Conservation (phyloP, 345 rosid species). For the Bruguiera parviflora region DNA sequence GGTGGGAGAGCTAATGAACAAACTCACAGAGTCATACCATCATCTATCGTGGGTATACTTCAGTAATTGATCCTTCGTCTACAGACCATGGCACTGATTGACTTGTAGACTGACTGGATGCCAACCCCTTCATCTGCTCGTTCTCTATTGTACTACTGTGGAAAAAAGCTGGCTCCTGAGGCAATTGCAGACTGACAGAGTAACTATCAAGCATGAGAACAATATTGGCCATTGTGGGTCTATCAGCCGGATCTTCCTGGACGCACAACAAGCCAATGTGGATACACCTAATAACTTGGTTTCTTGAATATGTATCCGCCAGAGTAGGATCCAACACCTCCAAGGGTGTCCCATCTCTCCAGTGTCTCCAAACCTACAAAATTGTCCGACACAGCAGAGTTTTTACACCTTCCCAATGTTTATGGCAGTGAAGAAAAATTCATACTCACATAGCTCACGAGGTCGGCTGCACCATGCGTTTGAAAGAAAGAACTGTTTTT, state of each 20-base stretch:
- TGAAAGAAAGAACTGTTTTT: conserved; percentile 28
- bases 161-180: conserved; percentile 35
- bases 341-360: conserved; percentile 21
- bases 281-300: conserved; percentile 45
- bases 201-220: conserved; percentile 45
- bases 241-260: conserved; percentile 49
- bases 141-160: conserved; percentile 8
- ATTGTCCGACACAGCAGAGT: neutral
- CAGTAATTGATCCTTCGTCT: conserved; percentile 35
- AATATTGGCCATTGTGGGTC: conserved; percentile 46
- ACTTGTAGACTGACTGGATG: conserved; percentile 14
- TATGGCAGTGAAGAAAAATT: neutral
- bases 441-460: conserved; percentile 35
- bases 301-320: conserved; percentile 21
- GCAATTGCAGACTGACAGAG: conserved; percentile 37
- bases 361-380: neutral
- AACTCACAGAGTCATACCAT: neutral
- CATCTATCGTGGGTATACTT: conserved; percentile 34
- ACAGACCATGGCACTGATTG: conserved; percentile 26
- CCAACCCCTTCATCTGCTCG: neutral
- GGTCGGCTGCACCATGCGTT: conserved; percentile 22
- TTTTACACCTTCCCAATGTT: neutral
- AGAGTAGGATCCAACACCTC: conserved; percentile 46
- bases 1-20: neutral
- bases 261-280: conserved; percentile 61